Percentiles rank a stretch among this genome's conserved stretches.
These are phyloP conservation scores for Lenwebbia sp. DNA, from an alignment of 345 rosid genomes.

Conservation along the genomic window DNA sequence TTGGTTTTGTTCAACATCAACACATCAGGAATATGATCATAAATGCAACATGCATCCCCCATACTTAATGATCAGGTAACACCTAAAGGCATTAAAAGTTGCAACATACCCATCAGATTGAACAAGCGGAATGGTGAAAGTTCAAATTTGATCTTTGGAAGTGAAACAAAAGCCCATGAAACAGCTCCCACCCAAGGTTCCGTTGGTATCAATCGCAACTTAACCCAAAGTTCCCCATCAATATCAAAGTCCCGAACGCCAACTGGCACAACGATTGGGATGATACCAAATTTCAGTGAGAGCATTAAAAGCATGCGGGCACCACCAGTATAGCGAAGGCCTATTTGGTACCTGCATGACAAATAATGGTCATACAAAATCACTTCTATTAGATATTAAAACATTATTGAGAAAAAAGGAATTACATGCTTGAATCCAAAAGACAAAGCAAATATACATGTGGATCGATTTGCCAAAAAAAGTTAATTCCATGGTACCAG, in stretches of 20 bases:
- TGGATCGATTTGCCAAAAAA: neutral
- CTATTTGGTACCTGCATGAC: conserved; percentile 82
- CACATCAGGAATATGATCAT: neutral
- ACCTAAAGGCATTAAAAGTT: neutral
- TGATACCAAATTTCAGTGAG: conserved; percentile 70
- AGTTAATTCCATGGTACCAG: neutral
- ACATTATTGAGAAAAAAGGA: neutral
- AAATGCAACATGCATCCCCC: neutral
- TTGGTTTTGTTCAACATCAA: neutral
- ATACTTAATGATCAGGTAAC: neutral
- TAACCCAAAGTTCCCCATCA: conserved; percentile 99
- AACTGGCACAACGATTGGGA: conserved; percentile 83
- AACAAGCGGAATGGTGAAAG: conserved; percentile 88
- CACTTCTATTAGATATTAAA: neutral
- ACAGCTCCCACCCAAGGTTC: conserved; percentile 96
- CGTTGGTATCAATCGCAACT: conserved; percentile 76
- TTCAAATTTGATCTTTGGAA: conserved; percentile 92
- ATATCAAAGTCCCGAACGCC: conserved; percentile 93
- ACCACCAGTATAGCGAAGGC: conserved; percentile 92
- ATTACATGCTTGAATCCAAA: neutral
- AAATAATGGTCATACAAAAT: conserved; percentile 6
- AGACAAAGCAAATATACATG: neutral
- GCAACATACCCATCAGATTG: conserved; percentile 82
- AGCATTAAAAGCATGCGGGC: conserved; percentile 91
- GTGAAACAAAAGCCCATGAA: conserved; percentile 94